Base-by-base conservation (phyloP, 2,329 filamentous ascomycete species). In the Rhynchosporium secalis region DNA sequence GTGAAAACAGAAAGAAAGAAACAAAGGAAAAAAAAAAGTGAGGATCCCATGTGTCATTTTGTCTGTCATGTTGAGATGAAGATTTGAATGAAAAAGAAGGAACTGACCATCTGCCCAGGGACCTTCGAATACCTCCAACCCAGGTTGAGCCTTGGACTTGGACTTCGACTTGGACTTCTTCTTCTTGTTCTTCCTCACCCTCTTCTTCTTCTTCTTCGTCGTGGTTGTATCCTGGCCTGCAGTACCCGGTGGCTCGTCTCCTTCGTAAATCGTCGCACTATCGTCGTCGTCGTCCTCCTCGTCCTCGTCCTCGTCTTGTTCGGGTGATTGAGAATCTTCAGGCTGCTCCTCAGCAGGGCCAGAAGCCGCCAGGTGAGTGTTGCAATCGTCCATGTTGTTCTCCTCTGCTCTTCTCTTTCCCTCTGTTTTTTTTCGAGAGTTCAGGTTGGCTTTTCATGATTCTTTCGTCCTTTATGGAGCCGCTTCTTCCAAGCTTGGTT, bases 81-180 rank as follows among this genome's bases (percentile, higher is more conserved):
- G 38, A 38, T 26, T 4, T 40, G 20, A 33, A 26, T 40, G 49
- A 52, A 20, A 38, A 38, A n/a, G 20, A 33, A 40, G 20, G 51
- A 41, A 54, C 51, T 54, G 51, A 54, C 51, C 51, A 54, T 28
- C 10, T 12, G 51, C 36, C 36, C 33, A 54, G 36, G 51, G 51
- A 12, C 51, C 36, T 6, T 54, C 51, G 28, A 41, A 41, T n/a
- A 28, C 33, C 20, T 40, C 51, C 9, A 9, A 13, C 28, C 9
- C 33, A 40, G 28, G 20, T 13, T 10, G n/a, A 40, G 51, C 51
- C 51, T 54, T 20, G 36, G 33, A 40, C 51, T n/a, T 12, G 8
- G 51, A 40, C 33, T 52, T 52, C 3, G 38, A 40, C 36, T 54
- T 54, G 33, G 38, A 38, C 33, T 40, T 54, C n/a, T 15, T 54